phyloP scores from a whole-genome alignment of 1,139 yeast species.

The Lodderomyces margitis region DNA sequence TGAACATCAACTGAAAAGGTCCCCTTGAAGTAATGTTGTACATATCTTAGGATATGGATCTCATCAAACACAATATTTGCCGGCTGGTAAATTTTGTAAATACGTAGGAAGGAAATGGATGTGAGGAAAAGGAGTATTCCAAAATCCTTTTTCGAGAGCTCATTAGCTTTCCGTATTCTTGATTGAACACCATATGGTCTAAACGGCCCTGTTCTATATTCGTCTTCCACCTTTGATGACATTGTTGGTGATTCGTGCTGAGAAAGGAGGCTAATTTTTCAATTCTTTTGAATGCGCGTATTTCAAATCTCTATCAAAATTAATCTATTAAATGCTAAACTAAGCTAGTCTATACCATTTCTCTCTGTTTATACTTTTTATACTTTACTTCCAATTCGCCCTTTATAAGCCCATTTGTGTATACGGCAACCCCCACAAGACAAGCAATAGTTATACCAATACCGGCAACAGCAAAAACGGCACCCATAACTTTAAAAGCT shows the following conservation, averaged over 20 bases:
- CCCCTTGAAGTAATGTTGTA: conserved; percentile 54
- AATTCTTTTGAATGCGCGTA: background rate
- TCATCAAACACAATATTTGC: conserved; percentile 91
- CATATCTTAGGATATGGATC: conserved; percentile 52
- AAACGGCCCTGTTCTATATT: conserved; percentile 4
- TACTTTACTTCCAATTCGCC: conserved; percentile 4
- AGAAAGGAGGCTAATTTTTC: background rate
- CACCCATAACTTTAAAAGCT: conserved; percentile 60
- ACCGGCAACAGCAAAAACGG: conserved; percentile 53
- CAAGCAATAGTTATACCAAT: conserved; percentile 31
- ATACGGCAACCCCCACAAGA: conserved; percentile 25
- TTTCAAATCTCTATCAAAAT: conserved; percentile 1
- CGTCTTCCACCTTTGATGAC: background rate
- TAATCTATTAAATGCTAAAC: background rate
- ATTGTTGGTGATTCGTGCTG: background rate
- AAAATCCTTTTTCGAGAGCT: conserved; percentile 3
- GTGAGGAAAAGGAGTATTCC: conserved; percentile 11
- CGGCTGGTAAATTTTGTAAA: conserved; percentile 63
- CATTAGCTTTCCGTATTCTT: background rate
- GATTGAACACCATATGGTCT: conserved; percentile 1
- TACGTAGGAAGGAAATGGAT: conserved; percentile 33
- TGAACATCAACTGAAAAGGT: conserved; percentile 58
- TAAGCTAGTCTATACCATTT: conserved; percentile 5
- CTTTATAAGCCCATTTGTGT: conserved; percentile 9
- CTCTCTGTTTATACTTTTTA: conserved; percentile 7